A percentile compares a stretch with the other conserved stretches of the same genome.
phyloP scores from a whole-genome alignment of 257 asterid genomes.

The Solanum microdontum region DNA sequence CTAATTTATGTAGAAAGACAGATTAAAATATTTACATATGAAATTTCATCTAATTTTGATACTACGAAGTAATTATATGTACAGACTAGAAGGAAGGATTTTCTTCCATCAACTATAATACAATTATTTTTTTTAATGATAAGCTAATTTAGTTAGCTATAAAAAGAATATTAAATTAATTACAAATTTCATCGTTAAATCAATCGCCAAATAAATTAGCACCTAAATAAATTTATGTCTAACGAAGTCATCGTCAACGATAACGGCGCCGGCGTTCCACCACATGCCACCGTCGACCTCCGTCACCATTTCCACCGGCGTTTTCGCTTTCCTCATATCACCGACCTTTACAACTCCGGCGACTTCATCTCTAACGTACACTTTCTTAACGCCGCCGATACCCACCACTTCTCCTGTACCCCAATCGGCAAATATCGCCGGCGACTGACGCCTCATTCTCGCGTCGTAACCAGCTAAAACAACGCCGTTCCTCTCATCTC shows the following conservation, averaged over 20 bases:
- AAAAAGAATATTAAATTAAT: not conserved
- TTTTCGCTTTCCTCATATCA: slow-evolving; percentile 56
- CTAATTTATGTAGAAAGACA: not conserved
- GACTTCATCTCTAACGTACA: slow-evolving; percentile 52
- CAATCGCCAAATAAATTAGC: not conserved
- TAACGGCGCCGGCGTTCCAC: slow-evolving; percentile 83
- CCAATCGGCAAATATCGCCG: slow-evolving; percentile 55
- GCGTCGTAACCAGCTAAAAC: slow-evolving; percentile 48
- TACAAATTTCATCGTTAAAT: not conserved
- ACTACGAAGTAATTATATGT: not conserved
- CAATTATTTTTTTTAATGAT: not conserved
- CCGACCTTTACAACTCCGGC: slow-evolving; percentile 60
- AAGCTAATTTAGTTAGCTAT: not conserved
- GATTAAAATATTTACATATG: not conserved
- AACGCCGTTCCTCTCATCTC: slow-evolving; percentile 30
- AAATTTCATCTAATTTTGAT: not conserved
- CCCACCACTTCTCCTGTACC: not conserved
- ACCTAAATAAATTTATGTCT: not conserved
- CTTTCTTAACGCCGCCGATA: slow-evolving; percentile 14
- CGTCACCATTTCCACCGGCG: slow-evolving; percentile 38
- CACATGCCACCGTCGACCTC: slow-evolving; percentile 43
- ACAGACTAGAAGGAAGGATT: not conserved
- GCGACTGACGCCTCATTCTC: slow-evolving; percentile 37
- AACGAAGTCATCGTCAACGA: slow-evolving; percentile 27
- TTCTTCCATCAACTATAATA: not conserved